Percentiles rank a stretch among this genome's conserved stretches.
Evolutionary conservation across 495 filamentous ascomycete species (phyloP).

Genomic region (Xylaria sp.): DNA sequence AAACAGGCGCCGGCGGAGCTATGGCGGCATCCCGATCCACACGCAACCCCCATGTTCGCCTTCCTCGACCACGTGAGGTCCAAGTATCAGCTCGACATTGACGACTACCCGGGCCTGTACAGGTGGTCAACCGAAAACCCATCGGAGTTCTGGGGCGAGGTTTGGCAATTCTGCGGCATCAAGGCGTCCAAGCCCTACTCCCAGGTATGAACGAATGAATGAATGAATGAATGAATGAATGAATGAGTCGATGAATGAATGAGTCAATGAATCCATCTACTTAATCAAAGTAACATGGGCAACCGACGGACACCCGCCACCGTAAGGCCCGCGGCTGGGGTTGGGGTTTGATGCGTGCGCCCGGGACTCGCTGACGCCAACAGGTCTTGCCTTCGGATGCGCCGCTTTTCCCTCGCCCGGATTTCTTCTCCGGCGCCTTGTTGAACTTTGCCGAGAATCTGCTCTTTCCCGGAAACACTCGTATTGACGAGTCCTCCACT

Average conservation of each 20-base stretch:
- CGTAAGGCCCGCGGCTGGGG: background rate
- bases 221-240: too few species aligned
- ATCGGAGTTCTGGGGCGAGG: constrained; percentile 80
- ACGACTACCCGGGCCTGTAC: constrained; percentile 73
- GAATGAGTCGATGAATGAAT: too few species aligned
- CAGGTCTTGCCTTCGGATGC: constrained; percentile 73
- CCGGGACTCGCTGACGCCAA: constrained; percentile 24
- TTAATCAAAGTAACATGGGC: constrained; percentile 9
- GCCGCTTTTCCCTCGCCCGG: constrained; percentile 82
- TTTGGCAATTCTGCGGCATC: constrained; percentile 83
- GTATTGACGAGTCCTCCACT: constrained; percentile 61
- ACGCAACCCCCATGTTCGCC: constrained; percentile 69
- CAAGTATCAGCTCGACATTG: constrained; percentile 68
- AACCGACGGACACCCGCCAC: constrained; percentile 2
- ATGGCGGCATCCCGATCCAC: constrained; percentile 74
- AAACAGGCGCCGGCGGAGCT: constrained; percentile 51
- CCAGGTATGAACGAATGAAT: constrained; percentile 56
- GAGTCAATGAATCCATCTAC: too few species aligned
- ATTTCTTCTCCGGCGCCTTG: constrained; percentile 78
- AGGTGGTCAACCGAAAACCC: constrained; percentile 84
- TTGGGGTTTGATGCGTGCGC: background rate
- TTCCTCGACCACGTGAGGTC: constrained; percentile 73
- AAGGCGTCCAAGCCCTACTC: constrained; percentile 69
- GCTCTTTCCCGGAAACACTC: constrained; percentile 68
- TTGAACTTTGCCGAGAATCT: constrained; percentile 95